phyloP scores from a whole-genome alignment of 2,329 filamentous ascomycete species.

The Fusarium guadeloupense region DNA sequence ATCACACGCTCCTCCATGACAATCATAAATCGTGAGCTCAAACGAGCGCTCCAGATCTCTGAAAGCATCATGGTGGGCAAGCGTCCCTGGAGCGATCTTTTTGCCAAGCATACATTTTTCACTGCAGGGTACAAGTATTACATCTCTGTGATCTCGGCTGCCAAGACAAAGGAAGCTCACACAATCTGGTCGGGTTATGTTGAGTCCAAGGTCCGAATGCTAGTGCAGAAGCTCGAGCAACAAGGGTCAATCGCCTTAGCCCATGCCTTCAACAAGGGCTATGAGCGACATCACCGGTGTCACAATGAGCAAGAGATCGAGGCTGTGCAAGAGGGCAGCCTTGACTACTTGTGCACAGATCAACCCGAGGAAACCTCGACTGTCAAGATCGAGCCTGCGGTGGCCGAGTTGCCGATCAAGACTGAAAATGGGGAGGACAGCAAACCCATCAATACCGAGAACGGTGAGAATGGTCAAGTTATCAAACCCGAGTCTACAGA shows the following conservation, averaged over 20 bases:
- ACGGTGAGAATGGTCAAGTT: conserved; percentile 43
- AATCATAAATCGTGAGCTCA: conserved; percentile 84
- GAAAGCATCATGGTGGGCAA: conserved; percentile 82
- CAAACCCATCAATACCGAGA: conserved; percentile 48
- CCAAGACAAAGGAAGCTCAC: conserved; percentile 83
- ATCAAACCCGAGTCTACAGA: conserved; percentile 39
- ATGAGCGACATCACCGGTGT: conserved; percentile 81
- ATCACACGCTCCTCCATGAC: conserved; percentile 86
- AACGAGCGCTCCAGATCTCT: conserved; percentile 79
- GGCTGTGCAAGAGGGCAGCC: conserved; percentile 63
- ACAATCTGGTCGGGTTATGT: conserved; percentile 91
- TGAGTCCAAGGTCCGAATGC: conserved; percentile 88
- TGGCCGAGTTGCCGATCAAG: conserved; percentile 52
- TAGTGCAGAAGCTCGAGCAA: conserved; percentile 84
- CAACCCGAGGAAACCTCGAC: conserved; percentile 51
- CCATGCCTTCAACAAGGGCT: conserved; percentile 92
- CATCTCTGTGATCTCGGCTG: conserved; percentile 84
- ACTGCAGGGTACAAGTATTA: conserved; percentile 95
- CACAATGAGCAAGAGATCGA: conserved; percentile 62
- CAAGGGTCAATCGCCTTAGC: conserved; percentile 83
- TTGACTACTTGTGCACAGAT: conserved; percentile 56
- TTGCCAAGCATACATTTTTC: conserved; percentile 92
- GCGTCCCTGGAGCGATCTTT: conserved; percentile 85
- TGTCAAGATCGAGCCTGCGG: conserved; percentile 25
- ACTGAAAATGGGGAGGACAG: conserved; percentile 55